Percentiles rank a stretch among this genome's conserved stretches.
phyloP scores from a whole-genome alignment of 352 stramenopile species.

The Pythium oligandrum region DNA sequence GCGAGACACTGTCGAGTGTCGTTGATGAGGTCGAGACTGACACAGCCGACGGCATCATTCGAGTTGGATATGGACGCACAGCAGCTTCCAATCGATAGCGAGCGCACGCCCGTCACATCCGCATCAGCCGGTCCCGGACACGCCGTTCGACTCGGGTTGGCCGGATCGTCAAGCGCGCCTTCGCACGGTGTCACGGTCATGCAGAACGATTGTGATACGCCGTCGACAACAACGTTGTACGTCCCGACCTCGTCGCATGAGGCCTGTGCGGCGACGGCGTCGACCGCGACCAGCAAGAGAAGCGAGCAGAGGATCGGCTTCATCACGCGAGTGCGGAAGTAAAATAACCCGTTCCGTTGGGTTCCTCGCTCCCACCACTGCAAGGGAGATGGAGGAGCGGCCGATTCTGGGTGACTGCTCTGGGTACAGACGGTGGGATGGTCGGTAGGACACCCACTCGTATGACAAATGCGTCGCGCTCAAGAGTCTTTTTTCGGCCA shows the following conservation, averaged over 20 bases:
- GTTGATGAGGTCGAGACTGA: constrained; percentile 1
- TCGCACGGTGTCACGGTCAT: constrained; percentile 8
- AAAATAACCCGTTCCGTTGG: too few species aligned
- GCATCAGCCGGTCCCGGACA: constrained; percentile 7
- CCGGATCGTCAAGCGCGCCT: not conserved
- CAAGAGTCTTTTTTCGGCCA: too few species aligned
- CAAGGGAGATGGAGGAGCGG: too few species aligned
- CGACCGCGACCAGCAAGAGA: not conserved
- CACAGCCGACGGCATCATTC: constrained; percentile 8
- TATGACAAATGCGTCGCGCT: too few species aligned
- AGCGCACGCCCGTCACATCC: constrained; percentile 6
- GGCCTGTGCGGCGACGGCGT: not conserved
- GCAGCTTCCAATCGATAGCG: constrained; percentile 9
- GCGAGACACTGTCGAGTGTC: constrained; percentile 9
- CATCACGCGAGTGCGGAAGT: too few species aligned
- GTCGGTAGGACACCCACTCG: too few species aligned
- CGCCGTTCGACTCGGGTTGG: not conserved
- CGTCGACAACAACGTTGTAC: constrained; percentile 5
- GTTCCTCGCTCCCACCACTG: too few species aligned
- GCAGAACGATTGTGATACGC: constrained; percentile 12
- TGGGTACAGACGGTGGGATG: too few species aligned
- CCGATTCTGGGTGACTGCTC: too few species aligned
- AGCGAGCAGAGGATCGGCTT: not conserved
- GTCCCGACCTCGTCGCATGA: constrained; percentile 11
- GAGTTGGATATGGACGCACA: constrained; percentile 9